phyloP scores from a whole-genome alignment of 148 eudicot genomes.

The Hydrangea macrophylla region DNA sequence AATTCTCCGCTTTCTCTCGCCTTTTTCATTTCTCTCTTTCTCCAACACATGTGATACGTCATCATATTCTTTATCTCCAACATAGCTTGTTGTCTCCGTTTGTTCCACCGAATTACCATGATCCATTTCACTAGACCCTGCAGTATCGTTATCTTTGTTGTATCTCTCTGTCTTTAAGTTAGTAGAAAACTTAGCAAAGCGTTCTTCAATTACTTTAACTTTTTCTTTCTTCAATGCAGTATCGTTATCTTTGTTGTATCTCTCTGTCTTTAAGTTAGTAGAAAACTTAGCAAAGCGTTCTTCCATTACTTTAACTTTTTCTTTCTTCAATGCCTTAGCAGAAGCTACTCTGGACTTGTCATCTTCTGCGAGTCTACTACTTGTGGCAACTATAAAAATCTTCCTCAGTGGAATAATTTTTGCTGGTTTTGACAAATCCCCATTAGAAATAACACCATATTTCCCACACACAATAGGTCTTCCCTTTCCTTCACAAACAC shows the following conservation, averaged over 20 bases:
- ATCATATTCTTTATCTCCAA: slow-evolving; percentile 15
- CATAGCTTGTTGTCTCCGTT: slow-evolving; percentile 17
- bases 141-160: slow-evolving; percentile 9
- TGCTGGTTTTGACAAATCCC: slow-evolving; percentile 43
- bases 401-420: slow-evolving; percentile 50
- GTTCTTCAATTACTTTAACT: slow-evolving; percentile 17
- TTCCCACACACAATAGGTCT: slow-evolving; percentile 61
- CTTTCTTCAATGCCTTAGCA: slow-evolving; percentile 22
- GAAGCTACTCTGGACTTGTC: slow-evolving; percentile 6
- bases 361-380: slow-evolving; percentile 19
- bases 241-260: no score
- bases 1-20: slow-evolving; percentile 10
- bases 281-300: slow-evolving; percentile 13
- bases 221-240: slow-evolving; percentile 24
- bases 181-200: slow-evolving; percentile 15
- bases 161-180: slow-evolving; percentile 13
- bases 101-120: slow-evolving; percentile 11
- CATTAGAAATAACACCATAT: slow-evolving; percentile 58
- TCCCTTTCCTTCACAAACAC: slow-evolving; percentile 17
- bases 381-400: slow-evolving; percentile 40
- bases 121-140: slow-evolving; percentile 16
- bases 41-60: slow-evolving; percentile 14
- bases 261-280: no score
- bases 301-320: slow-evolving; percentile 19
- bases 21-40: slow-evolving; percentile 14